Percentiles rank a stretch among this genome's conserved stretches.
These are phyloP conservation scores for Spathaspora sp. DNA, from an alignment of 1,139 yeast species.

Conservation along the genomic window DNA sequence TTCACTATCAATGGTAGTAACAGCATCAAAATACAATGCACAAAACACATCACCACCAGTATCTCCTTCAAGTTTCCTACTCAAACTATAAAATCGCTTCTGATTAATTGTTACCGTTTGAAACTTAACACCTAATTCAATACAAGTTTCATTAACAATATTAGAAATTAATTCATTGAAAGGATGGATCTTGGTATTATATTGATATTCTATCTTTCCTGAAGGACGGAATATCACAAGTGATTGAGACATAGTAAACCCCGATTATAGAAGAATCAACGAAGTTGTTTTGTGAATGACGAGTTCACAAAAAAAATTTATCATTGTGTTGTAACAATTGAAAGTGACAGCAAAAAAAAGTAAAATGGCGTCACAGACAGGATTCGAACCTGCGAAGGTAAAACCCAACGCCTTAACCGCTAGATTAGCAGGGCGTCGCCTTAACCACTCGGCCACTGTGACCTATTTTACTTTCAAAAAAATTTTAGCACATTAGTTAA, in stretches of 20 bases:
- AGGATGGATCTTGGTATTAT: constrained; percentile 36
- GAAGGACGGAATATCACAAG: constrained; percentile 38
- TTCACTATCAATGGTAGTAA: constrained; percentile 42
- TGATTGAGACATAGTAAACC: constrained; percentile 27
- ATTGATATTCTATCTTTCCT: constrained; percentile 39
- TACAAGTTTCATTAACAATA: constrained; percentile 37
- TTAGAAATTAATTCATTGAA: constrained; percentile 41
- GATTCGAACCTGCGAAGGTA: constrained; percentile 90
- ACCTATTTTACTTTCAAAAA: constrained; percentile 2
- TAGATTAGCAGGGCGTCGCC: constrained; percentile 77
- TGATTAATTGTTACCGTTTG: constrained; percentile 33
- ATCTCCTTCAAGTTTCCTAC: constrained; percentile 11
- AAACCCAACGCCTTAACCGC: constrained; percentile 71
- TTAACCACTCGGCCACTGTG: constrained; percentile 85
- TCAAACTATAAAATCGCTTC: constrained; percentile 37
- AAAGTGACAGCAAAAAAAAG: constrained; percentile 22
- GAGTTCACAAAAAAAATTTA: not conserved
- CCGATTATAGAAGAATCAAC: too few species aligned
- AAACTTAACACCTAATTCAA: constrained; percentile 35
- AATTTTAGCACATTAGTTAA: constrained; percentile 1
- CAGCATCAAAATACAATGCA: constrained; percentile 43
- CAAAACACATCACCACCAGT: constrained; percentile 28
- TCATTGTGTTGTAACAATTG: too few species aligned
- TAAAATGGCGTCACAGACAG: constrained; percentile 69
- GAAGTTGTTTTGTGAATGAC: not conserved